Evolutionary conservation across 2,329 filamentous ascomycete species (phyloP).

Genomic region (Scopulariopsis brevicaulis): DNA sequence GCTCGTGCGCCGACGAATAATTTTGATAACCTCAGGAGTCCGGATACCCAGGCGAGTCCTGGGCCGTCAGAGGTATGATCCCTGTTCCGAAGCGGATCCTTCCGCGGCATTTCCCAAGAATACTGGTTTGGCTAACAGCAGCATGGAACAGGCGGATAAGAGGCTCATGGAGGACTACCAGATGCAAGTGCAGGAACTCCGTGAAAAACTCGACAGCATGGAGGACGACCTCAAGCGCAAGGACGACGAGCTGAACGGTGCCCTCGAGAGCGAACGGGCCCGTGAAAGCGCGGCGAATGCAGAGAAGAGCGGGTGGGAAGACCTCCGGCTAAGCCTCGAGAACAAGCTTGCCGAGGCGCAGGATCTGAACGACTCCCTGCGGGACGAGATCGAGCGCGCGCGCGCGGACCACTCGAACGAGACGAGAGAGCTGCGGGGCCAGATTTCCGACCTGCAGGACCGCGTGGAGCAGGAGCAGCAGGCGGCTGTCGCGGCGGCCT

Average conservation of each 20-base stretch:
- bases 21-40: slow-evolving; percentile 15
- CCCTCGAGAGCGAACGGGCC: slow-evolving; percentile 48
- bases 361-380: slow-evolving; percentile 66
- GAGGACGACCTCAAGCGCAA: slow-evolving; percentile 60
- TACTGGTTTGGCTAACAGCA: not conserved
- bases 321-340: slow-evolving; percentile 57
- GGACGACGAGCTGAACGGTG: slow-evolving; percentile 54
- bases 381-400: slow-evolving; percentile 66
- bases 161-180: slow-evolving; percentile 72
- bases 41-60: slow-evolving; percentile 18
- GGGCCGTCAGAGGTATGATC: slow-evolving; percentile 26
- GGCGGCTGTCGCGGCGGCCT: not conserved
- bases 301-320: slow-evolving; percentile 62
- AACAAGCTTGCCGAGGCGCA: slow-evolving; percentile 63
- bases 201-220: slow-evolving; percentile 60
- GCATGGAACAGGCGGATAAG: slow-evolving; percentile 33
- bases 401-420: slow-evolving; percentile 55
- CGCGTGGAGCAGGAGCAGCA: not conserved
- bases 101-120: not conserved
- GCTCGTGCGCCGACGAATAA: not conserved
- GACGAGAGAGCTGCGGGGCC: slow-evolving; percentile 49
- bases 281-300: slow-evolving; percentile 36
- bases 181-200: slow-evolving; percentile 61
- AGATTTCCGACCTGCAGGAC: slow-evolving; percentile 44
- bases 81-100: not conserved